A percentile compares a stretch with the other conserved stretches of the same genome.
phyloP scores from a whole-genome alignment of 192 early-diverging fungal species.

The Funneliformis geosporum region DNA sequence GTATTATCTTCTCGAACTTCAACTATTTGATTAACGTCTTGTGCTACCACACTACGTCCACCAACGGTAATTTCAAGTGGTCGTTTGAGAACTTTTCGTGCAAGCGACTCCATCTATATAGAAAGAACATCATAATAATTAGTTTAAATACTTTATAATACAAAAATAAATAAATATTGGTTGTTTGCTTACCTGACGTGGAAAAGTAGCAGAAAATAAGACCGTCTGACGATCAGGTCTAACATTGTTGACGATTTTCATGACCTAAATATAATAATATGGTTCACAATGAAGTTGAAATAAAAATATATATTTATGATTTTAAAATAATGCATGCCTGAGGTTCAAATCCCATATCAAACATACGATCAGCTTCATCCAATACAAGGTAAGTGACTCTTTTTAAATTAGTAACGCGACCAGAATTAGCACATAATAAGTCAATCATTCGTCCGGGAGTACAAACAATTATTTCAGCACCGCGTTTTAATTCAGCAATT shows the following conservation, averaged over 20 bases:
- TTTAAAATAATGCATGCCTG: slow-evolving; percentile 47
- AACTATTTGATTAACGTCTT: slow-evolving; percentile 87
- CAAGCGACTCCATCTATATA: slow-evolving; percentile 85
- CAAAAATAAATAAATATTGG: background rate
- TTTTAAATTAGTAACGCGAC: slow-evolving; percentile 82
- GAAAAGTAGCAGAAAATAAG: slow-evolving; percentile 95
- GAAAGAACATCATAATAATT: slow-evolving; percentile 7
- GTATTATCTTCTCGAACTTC: slow-evolving; percentile 82
- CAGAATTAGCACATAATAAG: slow-evolving; percentile 82
- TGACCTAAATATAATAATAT: slow-evolving; percentile 56
- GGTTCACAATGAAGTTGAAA: background rate
- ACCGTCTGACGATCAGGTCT: slow-evolving; percentile 86
- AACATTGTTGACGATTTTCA: slow-evolving; percentile 92
- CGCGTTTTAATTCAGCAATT: slow-evolving; percentile 85
- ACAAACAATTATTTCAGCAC: slow-evolving; percentile 90
- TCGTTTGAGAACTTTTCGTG: slow-evolving; percentile 85
- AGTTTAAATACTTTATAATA: background rate
- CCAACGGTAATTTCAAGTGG: slow-evolving; percentile 96
- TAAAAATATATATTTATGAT: background rate
- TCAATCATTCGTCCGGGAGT: slow-evolving; percentile 93
- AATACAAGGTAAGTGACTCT: slow-evolving; percentile 94
- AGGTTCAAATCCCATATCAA: slow-evolving; percentile 99
- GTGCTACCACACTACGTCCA: slow-evolving; percentile 84
- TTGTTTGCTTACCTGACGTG: slow-evolving; percentile 61
- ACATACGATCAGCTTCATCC: slow-evolving; percentile 97